A percentile compares a stretch with the other conserved stretches of the same genome.
phyloP scores from a whole-genome alignment of 257 asterid genomes.

The Solanum corneliomulleri region DNA sequence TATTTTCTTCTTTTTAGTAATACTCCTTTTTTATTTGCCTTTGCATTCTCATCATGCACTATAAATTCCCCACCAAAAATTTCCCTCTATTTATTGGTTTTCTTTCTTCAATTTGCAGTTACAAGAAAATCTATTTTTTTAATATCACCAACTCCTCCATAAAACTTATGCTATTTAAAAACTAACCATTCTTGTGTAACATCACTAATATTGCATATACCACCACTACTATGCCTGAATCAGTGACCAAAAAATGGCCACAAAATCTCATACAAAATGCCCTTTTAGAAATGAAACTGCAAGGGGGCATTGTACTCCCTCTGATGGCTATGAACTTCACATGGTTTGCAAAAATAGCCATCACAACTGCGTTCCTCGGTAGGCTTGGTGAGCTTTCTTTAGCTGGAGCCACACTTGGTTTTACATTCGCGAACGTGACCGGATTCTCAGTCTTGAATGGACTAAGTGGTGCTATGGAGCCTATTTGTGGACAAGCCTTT shows the following conservation, averaged over 20 bases:
- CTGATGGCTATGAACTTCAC: conserved; percentile 54
- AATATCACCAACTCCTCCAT: conserved; percentile 15
- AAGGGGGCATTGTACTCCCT: conserved; percentile 43
- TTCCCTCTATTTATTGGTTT: neutral
- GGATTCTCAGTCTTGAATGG: conserved; percentile 74
- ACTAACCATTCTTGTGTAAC: conserved; percentile 6
- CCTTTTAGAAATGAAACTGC: conserved; percentile 50
- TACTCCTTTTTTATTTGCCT: neutral
- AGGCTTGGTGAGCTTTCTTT: conserved; percentile 57
- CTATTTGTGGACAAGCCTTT: conserved; percentile 88
- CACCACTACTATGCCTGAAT: conserved; percentile 1
- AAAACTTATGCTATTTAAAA: conserved; percentile 18
- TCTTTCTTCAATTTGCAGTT: neutral
- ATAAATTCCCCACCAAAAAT: neutral
- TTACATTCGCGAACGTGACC: conserved; percentile 69
- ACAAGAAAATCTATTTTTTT: neutral
- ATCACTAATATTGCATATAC: neutral
- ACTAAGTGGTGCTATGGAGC: conserved; percentile 75
- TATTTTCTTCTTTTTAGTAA: neutral
- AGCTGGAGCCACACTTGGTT: conserved; percentile 66
- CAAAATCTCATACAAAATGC: neutral
- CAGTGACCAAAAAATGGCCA: conserved; percentile 10
- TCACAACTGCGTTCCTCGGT: conserved; percentile 84
- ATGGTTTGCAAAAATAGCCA: conserved; percentile 68
- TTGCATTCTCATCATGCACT: conserved; percentile 23